These are phyloP conservation scores for Musa balbisiana DNA, from an alignment of 202 grass and related monocot species.

Conservation along the genomic window DNA sequence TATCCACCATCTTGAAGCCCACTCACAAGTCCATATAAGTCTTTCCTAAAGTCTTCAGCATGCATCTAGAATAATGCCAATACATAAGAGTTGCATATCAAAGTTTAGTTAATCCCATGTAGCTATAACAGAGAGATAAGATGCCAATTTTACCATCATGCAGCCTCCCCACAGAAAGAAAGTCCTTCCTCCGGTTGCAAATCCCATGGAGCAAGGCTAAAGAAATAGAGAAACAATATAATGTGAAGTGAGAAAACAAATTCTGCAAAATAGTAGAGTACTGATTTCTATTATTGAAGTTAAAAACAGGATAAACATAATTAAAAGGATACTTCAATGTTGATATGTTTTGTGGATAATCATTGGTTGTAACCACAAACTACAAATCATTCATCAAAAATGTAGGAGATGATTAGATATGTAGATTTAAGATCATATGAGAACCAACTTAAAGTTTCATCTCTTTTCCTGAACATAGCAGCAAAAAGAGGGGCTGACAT, in stretches of 20 bases:
- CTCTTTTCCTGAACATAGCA: too few relatives aligned
- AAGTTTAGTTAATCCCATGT: not conserved
- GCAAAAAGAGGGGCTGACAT: too few relatives aligned
- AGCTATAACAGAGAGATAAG: not conserved
- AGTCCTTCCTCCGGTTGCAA: constrained; percentile 97
- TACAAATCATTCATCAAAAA: too few relatives aligned
- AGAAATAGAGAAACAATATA: constrained; percentile 12
- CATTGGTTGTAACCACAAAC: too few relatives aligned
- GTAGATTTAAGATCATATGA: too few relatives aligned
- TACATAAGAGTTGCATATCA: not conserved
- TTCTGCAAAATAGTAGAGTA: not conserved
- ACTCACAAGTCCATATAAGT: constrained; percentile 81
- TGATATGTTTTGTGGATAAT: too few relatives aligned
- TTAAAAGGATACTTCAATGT: too few relatives aligned
- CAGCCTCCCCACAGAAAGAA: constrained; percentile 99
- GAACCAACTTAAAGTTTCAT: too few relatives aligned
- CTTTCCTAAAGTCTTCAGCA: constrained; percentile 97
- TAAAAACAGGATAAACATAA: too few relatives aligned
- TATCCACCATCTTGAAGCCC: constrained; percentile 87
- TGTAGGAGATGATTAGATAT: too few relatives aligned
- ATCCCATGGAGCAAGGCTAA: constrained; percentile 99
- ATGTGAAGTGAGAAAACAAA: not conserved
- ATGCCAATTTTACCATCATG: constrained; percentile 82
- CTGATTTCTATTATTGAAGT: too few relatives aligned
- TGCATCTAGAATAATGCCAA: constrained; percentile 65